Percentiles rank a stretch among this genome's conserved stretches.
These are phyloP conservation scores for Penicillium salamii DNA, from an alignment of 495 filamentous ascomycete genomes.

Conservation along the genomic window DNA sequence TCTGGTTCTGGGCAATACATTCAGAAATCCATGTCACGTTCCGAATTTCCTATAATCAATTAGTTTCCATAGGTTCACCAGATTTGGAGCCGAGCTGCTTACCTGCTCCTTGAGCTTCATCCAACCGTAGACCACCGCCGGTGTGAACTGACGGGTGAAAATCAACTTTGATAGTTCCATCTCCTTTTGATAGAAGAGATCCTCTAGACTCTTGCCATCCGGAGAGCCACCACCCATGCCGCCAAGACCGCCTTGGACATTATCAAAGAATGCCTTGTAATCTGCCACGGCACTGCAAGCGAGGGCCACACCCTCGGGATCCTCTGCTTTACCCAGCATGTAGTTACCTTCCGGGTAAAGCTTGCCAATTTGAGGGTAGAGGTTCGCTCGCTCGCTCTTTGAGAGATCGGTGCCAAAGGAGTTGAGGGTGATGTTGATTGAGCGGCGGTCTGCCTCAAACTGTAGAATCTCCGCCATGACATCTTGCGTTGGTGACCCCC, in stretches of 20 bases:
- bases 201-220: slow-evolving; percentile 89
- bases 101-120: slow-evolving; percentile 97
- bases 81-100: too few relatives aligned
- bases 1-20: slow-evolving; percentile 99
- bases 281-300: slow-evolving; percentile 89
- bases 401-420: slow-evolving; percentile 96
- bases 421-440: slow-evolving; percentile 99
- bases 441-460: slow-evolving; percentile 93
- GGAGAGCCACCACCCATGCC: slow-evolving; percentile 78
- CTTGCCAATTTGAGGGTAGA: slow-evolving; percentile 88
- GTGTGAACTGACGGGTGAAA: slow-evolving; percentile 96
- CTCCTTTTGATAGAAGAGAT: slow-evolving; percentile 98
- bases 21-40: slow-evolving; percentile 99
- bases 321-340: slow-evolving; percentile 94
- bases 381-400: slow-evolving; percentile 90
- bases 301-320: slow-evolving; percentile 86
- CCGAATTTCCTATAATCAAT: slow-evolving; percentile 78
- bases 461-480: slow-evolving; percentile 93
- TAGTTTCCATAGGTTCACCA: too few relatives aligned
- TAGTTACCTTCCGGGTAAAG: slow-evolving; percentile 92
- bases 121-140: slow-evolving; percentile 95
- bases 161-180: slow-evolving; percentile 95
- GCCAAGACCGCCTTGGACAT: slow-evolving; percentile 74
- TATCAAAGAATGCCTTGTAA: slow-evolving; percentile 93
- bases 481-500: slow-evolving; percentile 84